These are phyloP conservation scores for Selaginella moellendorffii DNA, from an alignment of 75 land plant species.

Conservation along the genomic window DNA sequence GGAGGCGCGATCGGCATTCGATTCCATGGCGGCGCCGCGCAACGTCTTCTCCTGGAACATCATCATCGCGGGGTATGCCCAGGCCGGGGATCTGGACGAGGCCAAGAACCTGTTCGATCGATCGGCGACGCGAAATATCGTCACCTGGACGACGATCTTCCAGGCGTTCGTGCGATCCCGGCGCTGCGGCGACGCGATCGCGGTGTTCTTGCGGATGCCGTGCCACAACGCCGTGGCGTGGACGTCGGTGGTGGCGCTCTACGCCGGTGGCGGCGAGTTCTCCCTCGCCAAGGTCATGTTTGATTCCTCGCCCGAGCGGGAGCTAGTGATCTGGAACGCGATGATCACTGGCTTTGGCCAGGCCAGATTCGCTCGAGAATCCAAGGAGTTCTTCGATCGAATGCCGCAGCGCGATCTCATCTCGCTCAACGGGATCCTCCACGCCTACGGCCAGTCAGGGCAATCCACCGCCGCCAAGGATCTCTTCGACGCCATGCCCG, in stretches of 20 bases:
- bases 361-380: not conserved
- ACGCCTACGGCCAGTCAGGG: not conserved
- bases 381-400: not conserved
- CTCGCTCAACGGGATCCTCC: not conserved
- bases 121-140: not conserved
- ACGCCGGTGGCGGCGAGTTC: not conserved
- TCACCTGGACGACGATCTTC: not conserved
- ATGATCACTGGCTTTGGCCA: not conserved
- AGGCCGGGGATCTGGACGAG: not conserved
- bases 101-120: not conserved
- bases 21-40: not conserved
- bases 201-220: not conserved
- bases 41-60: not conserved
- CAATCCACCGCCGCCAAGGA: not conserved
- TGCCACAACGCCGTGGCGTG: not conserved
- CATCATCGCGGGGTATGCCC: not conserved
- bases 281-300: not conserved
- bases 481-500: not conserved
- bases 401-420: not conserved
- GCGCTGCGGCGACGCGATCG: not conserved
- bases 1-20: not conserved
- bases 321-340: not conserved
- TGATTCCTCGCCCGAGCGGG: not conserved
- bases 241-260: not conserved
- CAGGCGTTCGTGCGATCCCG: not conserved